phyloP scores from a whole-genome alignment of 202 grass and related monocot genomes.

The Carex arenaria region DNA sequence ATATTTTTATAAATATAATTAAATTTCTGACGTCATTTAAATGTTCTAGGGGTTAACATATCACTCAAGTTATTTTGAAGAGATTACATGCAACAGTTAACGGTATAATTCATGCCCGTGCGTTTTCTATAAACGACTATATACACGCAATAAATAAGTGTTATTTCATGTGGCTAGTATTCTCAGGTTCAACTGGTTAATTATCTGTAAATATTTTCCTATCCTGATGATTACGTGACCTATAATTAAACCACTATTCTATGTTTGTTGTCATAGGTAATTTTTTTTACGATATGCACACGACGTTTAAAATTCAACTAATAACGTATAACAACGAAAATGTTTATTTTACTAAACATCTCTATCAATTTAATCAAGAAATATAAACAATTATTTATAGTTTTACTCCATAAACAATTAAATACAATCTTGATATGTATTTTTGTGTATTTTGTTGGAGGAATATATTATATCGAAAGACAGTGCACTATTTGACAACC shows the following conservation, averaged over 20 bases:
- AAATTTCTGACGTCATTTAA: not conserved
- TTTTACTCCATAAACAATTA: too few relatives aligned
- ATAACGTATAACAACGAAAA: too few relatives aligned
- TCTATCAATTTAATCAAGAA: too few relatives aligned
- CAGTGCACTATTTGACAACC: not conserved
- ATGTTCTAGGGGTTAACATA: not conserved
- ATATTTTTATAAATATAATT: not conserved
- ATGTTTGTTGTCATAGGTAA: not conserved
- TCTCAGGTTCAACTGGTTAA: not conserved
- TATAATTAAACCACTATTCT: not conserved
- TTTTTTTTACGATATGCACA: not conserved
- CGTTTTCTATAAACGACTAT: not conserved
- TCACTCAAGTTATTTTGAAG: not conserved
- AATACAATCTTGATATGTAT: not conserved
- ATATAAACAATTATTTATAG: too few relatives aligned
- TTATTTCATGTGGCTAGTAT: not conserved
- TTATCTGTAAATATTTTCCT: not conserved
- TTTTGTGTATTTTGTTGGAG: not conserved
- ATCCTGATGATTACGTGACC: not conserved
- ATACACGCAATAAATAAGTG: not conserved
- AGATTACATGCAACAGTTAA: not conserved
- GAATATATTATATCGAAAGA: not conserved
- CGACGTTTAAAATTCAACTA: too few relatives aligned
- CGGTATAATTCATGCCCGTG: not conserved
- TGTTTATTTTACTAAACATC: too few relatives aligned